Percentiles rank a stretch among this genome's conserved stretches.
phyloP scores from a whole-genome alignment of 106 monocot genomes.

The Platanthera zijinensis region DNA sequence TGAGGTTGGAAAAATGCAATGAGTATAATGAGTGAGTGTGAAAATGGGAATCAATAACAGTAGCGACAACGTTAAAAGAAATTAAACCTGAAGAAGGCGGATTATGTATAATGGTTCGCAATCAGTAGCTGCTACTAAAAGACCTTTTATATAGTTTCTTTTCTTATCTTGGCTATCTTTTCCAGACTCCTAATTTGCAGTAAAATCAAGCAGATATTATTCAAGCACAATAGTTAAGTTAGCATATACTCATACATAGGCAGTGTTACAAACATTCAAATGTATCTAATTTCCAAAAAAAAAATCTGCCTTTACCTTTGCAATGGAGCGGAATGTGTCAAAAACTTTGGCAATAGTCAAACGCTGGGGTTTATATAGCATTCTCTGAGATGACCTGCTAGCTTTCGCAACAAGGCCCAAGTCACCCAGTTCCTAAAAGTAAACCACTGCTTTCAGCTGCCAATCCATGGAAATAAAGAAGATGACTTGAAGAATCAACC shows the following conservation, averaged over 20 bases:
- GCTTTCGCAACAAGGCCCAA: conserved; percentile 87
- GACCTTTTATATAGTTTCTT: conserved; percentile 88
- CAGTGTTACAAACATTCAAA: background rate
- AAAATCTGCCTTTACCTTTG: conserved; percentile 36
- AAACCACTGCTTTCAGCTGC: background rate
- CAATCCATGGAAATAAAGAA: background rate
- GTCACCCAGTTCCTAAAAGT: conserved; percentile 78
- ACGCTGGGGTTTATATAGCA: conserved; percentile 74
- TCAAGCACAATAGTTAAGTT: background rate
- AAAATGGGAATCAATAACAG: background rate
- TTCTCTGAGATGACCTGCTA: conserved; percentile 69
- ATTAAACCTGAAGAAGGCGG: conserved; percentile 79
- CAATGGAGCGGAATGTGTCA: conserved; percentile 78
- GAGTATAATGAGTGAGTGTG: background rate
- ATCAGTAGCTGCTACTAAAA: conserved; percentile 97
- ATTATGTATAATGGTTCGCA: conserved; percentile 91
- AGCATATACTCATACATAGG: background rate
- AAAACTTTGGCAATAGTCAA: conserved; percentile 79
- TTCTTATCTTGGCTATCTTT: conserved; percentile 99
- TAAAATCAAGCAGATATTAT: background rate
- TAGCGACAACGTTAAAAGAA: conserved; percentile 3
- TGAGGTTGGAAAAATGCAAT: background rate
- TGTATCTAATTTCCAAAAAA: background rate
- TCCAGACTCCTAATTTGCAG: conserved; percentile 66
- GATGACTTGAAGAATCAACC: background rate